Base-by-base conservation (phyloP, 2,329 filamentous ascomycete genomes). In the Thermoascus crustaceus region DNA sequence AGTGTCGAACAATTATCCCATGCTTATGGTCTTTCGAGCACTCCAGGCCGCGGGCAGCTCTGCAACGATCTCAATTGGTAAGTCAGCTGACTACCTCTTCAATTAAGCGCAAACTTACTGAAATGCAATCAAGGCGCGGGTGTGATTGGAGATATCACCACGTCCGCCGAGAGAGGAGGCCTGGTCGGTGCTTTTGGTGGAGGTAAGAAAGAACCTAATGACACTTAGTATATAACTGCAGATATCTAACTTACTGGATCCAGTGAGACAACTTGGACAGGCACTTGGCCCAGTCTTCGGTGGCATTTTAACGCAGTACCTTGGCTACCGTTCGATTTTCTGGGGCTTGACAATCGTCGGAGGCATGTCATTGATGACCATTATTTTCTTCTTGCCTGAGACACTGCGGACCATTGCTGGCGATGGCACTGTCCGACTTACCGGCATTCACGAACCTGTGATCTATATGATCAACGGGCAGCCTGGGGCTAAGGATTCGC, bases 31-130 rank as follows among this genome's bases (percentile, higher is more conserved):
- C 3, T 61, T 73, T 16, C 56, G 71, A 27, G 65, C 57, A 1
- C 30, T 73, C 5, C 71, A 74, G 49, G 64, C 66, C 7, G 62
- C 63, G 1, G 69, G 69, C 2, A 68, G 66, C 41, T 63, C 68
- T 2, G 66, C 66, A 1, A 70, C 64, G 1, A 65, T 69, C 2
- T 66, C 66, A 26, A 64, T 72, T 25, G 67, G 68, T 58, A 55
- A 34, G 50, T 16, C 20, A n/a, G 4, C 10, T 10, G 7, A 22
- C 0, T 10, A 13, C n/a, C n/a, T n/a, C n/a, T n/a, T 2, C 13
- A 1, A 18, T 10, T 36, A 1, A 40, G 43, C 5, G 10, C 8
- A 17, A 18, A 29, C 22, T 14, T 22, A 30, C 13, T 38, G 26
- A 34, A 16, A 26, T 25, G n/a, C 10, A 22, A 17, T 29, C 24